Conservation (phyloP, 1,139 yeast species). For the Hanseniaspora gamundiae region DNA sequence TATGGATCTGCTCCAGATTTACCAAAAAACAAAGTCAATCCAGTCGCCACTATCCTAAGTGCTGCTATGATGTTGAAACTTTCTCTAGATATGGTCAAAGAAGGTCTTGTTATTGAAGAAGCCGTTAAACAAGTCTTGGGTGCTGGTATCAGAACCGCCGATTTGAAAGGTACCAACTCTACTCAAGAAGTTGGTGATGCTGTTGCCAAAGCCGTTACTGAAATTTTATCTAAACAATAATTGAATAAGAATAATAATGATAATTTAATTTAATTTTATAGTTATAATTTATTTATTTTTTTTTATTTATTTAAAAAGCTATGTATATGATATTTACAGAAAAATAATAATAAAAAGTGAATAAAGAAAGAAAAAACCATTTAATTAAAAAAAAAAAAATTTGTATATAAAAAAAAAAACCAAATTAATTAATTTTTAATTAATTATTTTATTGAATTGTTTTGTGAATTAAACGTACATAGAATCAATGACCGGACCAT, state of each 20-base stretch:
- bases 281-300: no score
- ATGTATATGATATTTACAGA: no score
- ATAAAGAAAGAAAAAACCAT: no score
- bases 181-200: slow-evolving; percentile 94
- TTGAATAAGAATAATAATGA: no score
- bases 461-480: no score
- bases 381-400: no score
- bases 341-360: no score
- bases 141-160: slow-evolving; percentile 79
- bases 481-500: slow-evolving; percentile 81
- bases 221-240: background rate
- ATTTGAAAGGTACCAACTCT: slow-evolving; percentile 66
- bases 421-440: background rate
- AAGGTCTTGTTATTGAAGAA: slow-evolving; percentile 78
- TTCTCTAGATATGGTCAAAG: slow-evolving; percentile 67
- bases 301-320: no score
- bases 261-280: no score
- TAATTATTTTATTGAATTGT: no score
- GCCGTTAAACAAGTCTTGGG: slow-evolving; percentile 82
- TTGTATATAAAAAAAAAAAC: background rate
- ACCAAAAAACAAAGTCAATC: slow-evolving; percentile 78
- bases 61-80: slow-evolving; percentile 96
- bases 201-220: slow-evolving; percentile 54
- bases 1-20: slow-evolving; percentile 98
- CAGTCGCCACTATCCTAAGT: slow-evolving; percentile 86